These are phyloP conservation scores for Thuja plicata DNA, from an alignment of 83 land plant genomes.

Conservation along the genomic window DNA sequence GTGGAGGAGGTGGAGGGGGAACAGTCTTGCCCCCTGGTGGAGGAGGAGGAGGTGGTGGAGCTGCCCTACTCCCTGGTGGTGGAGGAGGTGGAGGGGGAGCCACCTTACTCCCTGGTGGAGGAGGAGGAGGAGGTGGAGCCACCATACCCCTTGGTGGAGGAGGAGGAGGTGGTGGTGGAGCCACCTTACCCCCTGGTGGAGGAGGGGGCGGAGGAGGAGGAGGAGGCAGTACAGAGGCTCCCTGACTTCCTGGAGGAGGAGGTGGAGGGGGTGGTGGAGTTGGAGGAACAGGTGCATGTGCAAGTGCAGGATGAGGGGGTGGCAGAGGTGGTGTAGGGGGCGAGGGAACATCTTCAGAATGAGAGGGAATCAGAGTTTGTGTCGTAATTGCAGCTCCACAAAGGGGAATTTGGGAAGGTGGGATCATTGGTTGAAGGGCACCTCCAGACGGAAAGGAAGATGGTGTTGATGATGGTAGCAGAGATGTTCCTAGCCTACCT, in stretches of 20 bases:
- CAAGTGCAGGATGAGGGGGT: slow-evolving; percentile 17
- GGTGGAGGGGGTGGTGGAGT: slow-evolving; percentile 24
- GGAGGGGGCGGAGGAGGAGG: slow-evolving; percentile 36
- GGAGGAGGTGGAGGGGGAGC: slow-evolving; percentile 26
- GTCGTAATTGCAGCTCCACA: not conserved
- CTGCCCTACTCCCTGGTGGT: slow-evolving; percentile 13
- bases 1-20: slow-evolving; percentile 19
- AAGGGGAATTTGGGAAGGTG: not conserved
- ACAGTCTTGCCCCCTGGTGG: slow-evolving; percentile 17
- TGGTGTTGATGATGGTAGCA: slow-evolving; percentile 7
- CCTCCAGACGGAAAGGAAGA: slow-evolving; percentile 1
- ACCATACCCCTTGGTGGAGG: slow-evolving; percentile 14
- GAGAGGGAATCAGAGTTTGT: not conserved
- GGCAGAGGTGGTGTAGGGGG: slow-evolving; percentile 24
- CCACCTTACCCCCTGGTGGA: not conserved
- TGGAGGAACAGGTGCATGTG: slow-evolving; percentile 23
- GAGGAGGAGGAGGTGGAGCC: slow-evolving; percentile 27
- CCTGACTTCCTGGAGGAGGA: not conserved
- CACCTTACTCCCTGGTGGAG: slow-evolving; percentile 10
- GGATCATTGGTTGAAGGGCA: not conserved
- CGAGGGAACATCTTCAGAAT: not conserved
- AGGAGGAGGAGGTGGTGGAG: slow-evolving; percentile 42
- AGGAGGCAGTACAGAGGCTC: slow-evolving; percentile 3
- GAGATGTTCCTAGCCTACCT: not conserved
- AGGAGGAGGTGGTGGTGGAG: slow-evolving; percentile 34